A percentile compares a stretch with the other conserved stretches of the same genome.
Evolutionary conservation across 208 protist species (phyloP).

Genomic region (Leishmania braziliensis): DNA sequence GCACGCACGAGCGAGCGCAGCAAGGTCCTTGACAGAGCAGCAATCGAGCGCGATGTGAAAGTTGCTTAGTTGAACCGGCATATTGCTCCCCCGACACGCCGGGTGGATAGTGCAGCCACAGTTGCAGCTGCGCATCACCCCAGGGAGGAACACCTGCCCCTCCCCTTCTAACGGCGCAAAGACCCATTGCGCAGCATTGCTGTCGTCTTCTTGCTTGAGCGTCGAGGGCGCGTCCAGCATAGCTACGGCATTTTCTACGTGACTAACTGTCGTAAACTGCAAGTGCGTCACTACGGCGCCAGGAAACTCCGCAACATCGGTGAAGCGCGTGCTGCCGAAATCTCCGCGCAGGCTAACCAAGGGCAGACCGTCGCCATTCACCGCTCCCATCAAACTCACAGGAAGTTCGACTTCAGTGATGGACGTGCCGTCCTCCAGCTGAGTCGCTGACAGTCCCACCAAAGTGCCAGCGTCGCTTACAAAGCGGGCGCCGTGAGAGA

Average conservation of each 20-base stretch:
- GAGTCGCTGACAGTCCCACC: not conserved
- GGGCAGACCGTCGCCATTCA: conserved; percentile 23
- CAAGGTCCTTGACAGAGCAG: conserved; percentile 8
- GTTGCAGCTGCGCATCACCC: conserved; percentile 1
- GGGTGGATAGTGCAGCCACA: conserved; percentile 23
- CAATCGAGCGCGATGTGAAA: conserved; percentile 14
- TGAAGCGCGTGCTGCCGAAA: conserved; percentile 20
- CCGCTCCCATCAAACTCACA: conserved; percentile 21
- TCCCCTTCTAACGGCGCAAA: conserved; percentile 20
- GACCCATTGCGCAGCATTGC: conserved; percentile 2
- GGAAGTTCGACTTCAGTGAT: conserved; percentile 7
- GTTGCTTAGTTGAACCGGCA: conserved; percentile 8
- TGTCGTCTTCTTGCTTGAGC: not conserved
- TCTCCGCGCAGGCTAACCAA: conserved; percentile 20
- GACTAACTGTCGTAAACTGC: conserved; percentile 18
- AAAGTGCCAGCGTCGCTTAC: not conserved
- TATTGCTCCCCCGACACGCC: not conserved
- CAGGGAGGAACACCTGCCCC: conserved; percentile 18
- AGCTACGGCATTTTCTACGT: not conserved
- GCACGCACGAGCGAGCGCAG: conserved; percentile 17
- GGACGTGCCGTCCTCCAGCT: not conserved
- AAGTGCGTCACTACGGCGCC: conserved; percentile 26
- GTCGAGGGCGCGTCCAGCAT: not conserved
- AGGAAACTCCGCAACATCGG: conserved; percentile 9
- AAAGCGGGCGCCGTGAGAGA: conserved; percentile 34